phyloP scores from a whole-genome alignment of 192 early-diverging fungal genomes.

The Piromyces sp. region DNA sequence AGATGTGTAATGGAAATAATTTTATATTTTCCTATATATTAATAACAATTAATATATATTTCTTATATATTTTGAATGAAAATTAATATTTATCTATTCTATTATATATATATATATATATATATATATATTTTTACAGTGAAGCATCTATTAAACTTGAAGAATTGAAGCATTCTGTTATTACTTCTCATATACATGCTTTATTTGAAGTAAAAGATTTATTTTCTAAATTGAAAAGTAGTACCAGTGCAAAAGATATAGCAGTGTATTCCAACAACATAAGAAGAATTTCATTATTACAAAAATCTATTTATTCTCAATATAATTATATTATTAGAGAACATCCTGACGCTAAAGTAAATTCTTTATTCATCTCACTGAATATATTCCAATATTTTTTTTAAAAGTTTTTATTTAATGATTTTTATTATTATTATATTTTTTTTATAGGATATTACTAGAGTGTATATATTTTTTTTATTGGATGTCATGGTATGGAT shows the following conservation, averaged over 20 bases:
- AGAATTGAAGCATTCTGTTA: not conserved
- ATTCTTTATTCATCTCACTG: no score
- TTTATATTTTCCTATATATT: no score
- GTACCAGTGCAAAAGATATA: not conserved
- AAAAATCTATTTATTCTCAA: not conserved
- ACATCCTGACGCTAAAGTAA: not conserved
- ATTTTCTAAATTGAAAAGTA: not conserved
- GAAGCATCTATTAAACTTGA: not conserved
- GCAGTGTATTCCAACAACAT: not conserved
- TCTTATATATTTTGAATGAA: not conserved
- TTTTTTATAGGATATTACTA: no score
- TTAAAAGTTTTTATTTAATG: no score
- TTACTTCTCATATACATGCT: not conserved
- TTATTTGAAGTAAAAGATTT: not conserved
- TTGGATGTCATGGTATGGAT: no score
- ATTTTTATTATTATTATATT: no score
- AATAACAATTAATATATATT: no score
- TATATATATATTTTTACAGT: no score
- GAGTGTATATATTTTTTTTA: no score
- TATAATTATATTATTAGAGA: not conserved
- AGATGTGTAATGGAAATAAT: not conserved
- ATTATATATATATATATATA: no score
- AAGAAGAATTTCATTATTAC: not conserved
- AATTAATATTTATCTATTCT: not conserved
- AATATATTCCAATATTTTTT: no score